Evolutionary conservation across 768 basidiomycete genomes (phyloP), one percentile per base, ranked within the genome.

Genomic region (Podaxis carcinomalis): DNA sequence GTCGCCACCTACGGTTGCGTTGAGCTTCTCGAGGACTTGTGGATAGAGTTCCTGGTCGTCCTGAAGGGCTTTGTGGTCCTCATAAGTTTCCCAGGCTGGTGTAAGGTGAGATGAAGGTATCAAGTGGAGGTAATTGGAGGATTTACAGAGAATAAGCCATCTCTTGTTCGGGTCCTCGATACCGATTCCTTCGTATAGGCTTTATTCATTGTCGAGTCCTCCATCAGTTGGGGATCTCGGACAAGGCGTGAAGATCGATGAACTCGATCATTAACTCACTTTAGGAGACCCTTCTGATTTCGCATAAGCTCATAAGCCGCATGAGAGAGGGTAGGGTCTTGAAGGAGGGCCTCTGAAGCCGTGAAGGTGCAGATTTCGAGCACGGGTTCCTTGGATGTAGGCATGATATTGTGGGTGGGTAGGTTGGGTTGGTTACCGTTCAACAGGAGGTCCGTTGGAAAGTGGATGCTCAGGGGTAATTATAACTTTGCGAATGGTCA

Each of bases 11-110:
- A 49, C 4, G 19, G 32, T 39, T 39, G 14, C 25, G 0, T 14
- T 44, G 4, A 61, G 32, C 9, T 35, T 46, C 36, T 54, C 16
- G 3, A n/a, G 9, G 11, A 55, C 32, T 27, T 54, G 25, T 4
- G 51, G 44, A 25, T 36, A 55, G 16, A 21, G 25, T 1, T 21
- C 3, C 5, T 13, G 4, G 23, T 49, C 28, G 5, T 61, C 52
- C 11, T 27, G 49, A 19, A 55, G 23, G 36, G 25, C 25, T 11
- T 55, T 61, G 46, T 61, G 59, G n/a, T 61, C 52, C n/a, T 54
- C 59, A 28, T 37, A 50, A 2, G 42, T 37, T 10, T 54, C 47
- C 59, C 59, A 61, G n/a, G 28, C 59, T 61, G 51, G 51, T 13
- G 25, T 21, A 13, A 46, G 1, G 5, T 9, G 19, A 28, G 46